phyloP scores from a whole-genome alignment of 495 filamentous ascomycete species.

The Annulohypoxylon bovei region DNA sequence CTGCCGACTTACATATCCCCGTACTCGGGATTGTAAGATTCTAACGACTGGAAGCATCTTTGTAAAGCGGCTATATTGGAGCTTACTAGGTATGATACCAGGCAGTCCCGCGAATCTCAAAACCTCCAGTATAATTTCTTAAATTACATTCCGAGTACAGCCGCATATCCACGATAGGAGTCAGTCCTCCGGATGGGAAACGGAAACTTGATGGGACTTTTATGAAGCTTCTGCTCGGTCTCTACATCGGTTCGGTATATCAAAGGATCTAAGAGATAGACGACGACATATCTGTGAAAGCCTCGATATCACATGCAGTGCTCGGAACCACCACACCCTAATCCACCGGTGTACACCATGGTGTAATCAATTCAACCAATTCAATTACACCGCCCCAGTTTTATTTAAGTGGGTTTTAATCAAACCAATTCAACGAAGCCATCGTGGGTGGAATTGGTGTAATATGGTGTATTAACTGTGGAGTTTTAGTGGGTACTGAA shows the following conservation, averaged over 20 bases:
- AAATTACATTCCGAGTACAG: not conserved
- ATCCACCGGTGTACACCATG: no score
- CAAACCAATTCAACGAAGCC: no score
- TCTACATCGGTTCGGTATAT: slow-evolving; percentile 6
- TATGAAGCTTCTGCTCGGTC: not conserved
- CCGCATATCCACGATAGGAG: not conserved
- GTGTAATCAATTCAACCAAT: no score
- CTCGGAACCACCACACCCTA: no score
- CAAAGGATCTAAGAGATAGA: not conserved
- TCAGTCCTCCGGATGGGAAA: no score
- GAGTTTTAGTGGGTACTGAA: no score
- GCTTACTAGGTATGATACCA: no score
- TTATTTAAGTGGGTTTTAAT: no score
- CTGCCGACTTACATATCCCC: no score
- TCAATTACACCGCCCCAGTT: no score
- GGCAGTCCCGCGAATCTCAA: not conserved
- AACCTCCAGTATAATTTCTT: not conserved
- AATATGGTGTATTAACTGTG: no score
- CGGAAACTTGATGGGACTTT: not conserved
- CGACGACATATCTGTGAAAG: not conserved
- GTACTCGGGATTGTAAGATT: slow-evolving; percentile 4
- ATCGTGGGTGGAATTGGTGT: no score
- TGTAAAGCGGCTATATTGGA: not conserved
- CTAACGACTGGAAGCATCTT: not conserved
- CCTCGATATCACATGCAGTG: slow-evolving; percentile 1